Evolutionary conservation across 2,329 filamentous ascomycete species (phyloP), one percentile per base, ranked within the genome.

Genomic region (Aspergillus intermedius): DNA sequence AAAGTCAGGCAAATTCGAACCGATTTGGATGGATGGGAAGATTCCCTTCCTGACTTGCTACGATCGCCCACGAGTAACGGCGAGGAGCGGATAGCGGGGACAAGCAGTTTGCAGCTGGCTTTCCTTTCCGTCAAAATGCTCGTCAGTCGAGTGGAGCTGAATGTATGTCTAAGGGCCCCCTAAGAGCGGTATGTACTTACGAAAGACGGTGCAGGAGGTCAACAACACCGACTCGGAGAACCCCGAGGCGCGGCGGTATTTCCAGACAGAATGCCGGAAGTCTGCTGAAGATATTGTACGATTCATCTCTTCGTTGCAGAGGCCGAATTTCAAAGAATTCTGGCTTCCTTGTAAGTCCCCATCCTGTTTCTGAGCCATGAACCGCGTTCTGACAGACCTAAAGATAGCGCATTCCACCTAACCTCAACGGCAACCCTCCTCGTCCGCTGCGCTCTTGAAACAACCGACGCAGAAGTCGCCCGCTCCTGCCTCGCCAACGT

Each of bases 371-470:
- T 41, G 30, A 7, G 60, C 22, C 10, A 17, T 6, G 30, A 4
- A 13, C 8, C n/a, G 3, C 1, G n/a, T 12, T 12, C 44, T 54
- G 13, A 54, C 49, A 46, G 46, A 43, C 39, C 48, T 54, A 52
- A 44, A 69, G 71, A 75, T 49, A 77, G 75, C 45, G 75, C 76
- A 1, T 77, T 79, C 49, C 67, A 79, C 19, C 67, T 79, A 13
- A 77, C 77, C 1, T 77, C 76, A 15, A 77, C 76, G 4, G 72
- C 75, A n/a, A 79, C 75, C 0, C 70, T 78, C 6, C 68, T 77
- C 9, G 69, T 80, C 19, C 71, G 77, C 37, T 77, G 75, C 59
- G 69, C 74, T 3, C 66, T 80, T 23, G 75, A 80, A 56, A 76
- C 77, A 2, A 70, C 70, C 15, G 74, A 78, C 48, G 56, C 63